Conservation (phyloP, 768 basidiomycete genomes). For the Xerocomellus amylosporus region DNA sequence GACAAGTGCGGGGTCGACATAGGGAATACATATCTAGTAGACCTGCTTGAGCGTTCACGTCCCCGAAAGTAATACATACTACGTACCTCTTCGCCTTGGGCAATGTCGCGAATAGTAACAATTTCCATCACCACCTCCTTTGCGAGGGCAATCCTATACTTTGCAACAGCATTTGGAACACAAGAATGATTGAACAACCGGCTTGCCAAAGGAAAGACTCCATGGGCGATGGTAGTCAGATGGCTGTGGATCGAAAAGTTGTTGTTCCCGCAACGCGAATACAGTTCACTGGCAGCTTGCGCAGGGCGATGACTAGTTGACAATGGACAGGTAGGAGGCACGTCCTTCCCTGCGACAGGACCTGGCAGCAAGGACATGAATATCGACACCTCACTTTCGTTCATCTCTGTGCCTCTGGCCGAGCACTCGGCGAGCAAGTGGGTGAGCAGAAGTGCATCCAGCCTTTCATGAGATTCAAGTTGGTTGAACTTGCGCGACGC, state of each 20-base stretch:
- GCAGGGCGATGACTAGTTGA: slow-evolving; percentile 28
- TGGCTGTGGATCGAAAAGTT: slow-evolving; percentile 79
- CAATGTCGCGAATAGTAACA: slow-evolving; percentile 58
- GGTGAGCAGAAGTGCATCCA: slow-evolving; percentile 64
- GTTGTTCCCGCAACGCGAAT: slow-evolving; percentile 72
- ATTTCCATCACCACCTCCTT: slow-evolving; percentile 57
- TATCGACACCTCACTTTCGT: slow-evolving; percentile 26
- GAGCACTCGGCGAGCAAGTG: slow-evolving; percentile 50
- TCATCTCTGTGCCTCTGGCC: slow-evolving; percentile 5
- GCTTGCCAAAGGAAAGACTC: slow-evolving; percentile 74
- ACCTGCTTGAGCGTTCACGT: background rate
- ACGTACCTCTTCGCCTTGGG: slow-evolving; percentile 61
- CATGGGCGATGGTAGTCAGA: slow-evolving; percentile 66
- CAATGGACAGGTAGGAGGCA: slow-evolving; percentile 35
- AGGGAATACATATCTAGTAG: slow-evolving; percentile 68
- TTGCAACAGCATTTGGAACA: slow-evolving; percentile 65
- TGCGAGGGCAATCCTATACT: slow-evolving; percentile 45
- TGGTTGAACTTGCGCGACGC: slow-evolving; percentile 46
- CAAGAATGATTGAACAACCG: slow-evolving; percentile 85
- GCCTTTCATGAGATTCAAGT: slow-evolving; percentile 50
- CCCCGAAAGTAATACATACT: background rate
- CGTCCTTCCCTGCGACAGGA: slow-evolving; percentile 24
- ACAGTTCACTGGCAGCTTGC: slow-evolving; percentile 33
- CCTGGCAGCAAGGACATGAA: slow-evolving; percentile 49
- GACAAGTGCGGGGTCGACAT: slow-evolving; percentile 72